Evolutionary conservation across 306 rosid genomes (phyloP).

Genomic region (Begonia peltatifolia): DNA sequence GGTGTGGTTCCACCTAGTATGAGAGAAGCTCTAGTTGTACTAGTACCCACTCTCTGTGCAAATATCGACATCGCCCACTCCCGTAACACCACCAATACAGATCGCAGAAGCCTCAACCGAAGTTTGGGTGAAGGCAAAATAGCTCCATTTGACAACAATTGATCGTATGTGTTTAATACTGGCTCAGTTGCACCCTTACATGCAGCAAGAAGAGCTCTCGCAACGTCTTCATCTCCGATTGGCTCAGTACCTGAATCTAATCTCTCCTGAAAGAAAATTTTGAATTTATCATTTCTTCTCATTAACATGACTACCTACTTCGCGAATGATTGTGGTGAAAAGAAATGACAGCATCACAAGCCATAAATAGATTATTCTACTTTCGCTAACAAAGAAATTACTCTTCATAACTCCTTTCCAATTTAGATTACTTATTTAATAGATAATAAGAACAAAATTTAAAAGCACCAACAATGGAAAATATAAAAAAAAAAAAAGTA

Average conservation of each 20-base stretch:
- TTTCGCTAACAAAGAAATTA: too few relatives aligned
- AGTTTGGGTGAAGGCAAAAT: slow-evolving; percentile 80
- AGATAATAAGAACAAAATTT: too few relatives aligned
- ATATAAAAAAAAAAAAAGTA: too few relatives aligned
- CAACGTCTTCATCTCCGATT: slow-evolving; percentile 86
- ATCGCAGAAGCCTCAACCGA: slow-evolving; percentile 78
- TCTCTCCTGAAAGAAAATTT: slow-evolving; percentile 40
- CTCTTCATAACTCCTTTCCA: too few relatives aligned
- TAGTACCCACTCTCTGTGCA: slow-evolving; percentile 65
- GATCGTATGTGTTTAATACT: slow-evolving; percentile 75
- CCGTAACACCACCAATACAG: slow-evolving; percentile 72
- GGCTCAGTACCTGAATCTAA: slow-evolving; percentile 56
- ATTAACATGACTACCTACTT: too few relatives aligned
- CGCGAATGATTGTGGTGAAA: too few relatives aligned
- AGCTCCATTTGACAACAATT: slow-evolving; percentile 71
- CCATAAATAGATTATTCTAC: too few relatives aligned
- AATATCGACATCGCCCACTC: slow-evolving; percentile 82
- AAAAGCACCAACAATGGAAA: too few relatives aligned
- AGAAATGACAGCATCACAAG: too few relatives aligned
- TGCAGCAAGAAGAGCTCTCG: slow-evolving; percentile 80
- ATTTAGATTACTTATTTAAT: too few relatives aligned
- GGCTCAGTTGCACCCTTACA: slow-evolving; percentile 96
- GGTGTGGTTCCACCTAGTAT: slow-evolving; percentile 68
- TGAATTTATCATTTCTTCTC: too few relatives aligned
- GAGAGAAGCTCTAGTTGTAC: slow-evolving; percentile 46